Conservation (phyloP, 1,139 yeast genomes). For the Saccharomycopsis hybrid region DNA sequence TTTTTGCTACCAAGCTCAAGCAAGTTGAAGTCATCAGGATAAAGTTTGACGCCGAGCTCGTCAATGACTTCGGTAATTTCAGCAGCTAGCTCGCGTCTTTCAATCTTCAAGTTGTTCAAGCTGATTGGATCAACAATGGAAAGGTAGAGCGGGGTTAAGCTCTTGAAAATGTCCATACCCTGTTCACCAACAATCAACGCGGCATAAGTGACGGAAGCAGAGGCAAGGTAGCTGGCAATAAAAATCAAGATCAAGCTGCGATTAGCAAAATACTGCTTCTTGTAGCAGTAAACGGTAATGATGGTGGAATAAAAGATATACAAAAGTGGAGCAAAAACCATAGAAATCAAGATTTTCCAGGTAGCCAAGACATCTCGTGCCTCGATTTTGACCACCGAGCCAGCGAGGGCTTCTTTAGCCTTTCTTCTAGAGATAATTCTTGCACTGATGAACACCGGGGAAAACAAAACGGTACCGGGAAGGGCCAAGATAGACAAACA, state of each 20-base stretch:
- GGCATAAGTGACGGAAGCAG: constrained; percentile 74
- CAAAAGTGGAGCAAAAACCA: constrained; percentile 83
- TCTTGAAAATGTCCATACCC: constrained; percentile 82
- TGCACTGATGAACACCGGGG: constrained; percentile 82
- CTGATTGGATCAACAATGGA: constrained; percentile 54
- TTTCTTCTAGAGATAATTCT: constrained; percentile 64
- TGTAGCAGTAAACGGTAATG: constrained; percentile 41
- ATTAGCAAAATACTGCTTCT: constrained; percentile 15
- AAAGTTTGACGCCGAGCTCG: constrained; percentile 68
- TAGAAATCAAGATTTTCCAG: constrained; percentile 86
- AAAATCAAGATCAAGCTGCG: constrained; percentile 34
- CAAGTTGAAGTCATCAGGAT: constrained; percentile 62
- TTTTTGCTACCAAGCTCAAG: constrained; percentile 39
- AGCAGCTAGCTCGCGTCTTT: constrained; percentile 47
- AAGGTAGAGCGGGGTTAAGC: constrained; percentile 73
- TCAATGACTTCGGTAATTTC: constrained; percentile 65
- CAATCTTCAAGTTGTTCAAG: constrained; percentile 48
- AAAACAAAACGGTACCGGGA: constrained; percentile 79
- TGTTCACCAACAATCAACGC: constrained; percentile 88
- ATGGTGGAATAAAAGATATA: constrained; percentile 73
- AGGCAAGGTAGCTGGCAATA: constrained; percentile 43
- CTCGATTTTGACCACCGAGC: constrained; percentile 79
- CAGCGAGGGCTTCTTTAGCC: constrained; percentile 76
- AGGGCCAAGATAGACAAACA: constrained; percentile 57
- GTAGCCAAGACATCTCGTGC: constrained; percentile 94